Evolutionary conservation across 2,329 filamentous ascomycete genomes (phyloP).

Genomic region (Stachybotrys chartarum): DNA sequence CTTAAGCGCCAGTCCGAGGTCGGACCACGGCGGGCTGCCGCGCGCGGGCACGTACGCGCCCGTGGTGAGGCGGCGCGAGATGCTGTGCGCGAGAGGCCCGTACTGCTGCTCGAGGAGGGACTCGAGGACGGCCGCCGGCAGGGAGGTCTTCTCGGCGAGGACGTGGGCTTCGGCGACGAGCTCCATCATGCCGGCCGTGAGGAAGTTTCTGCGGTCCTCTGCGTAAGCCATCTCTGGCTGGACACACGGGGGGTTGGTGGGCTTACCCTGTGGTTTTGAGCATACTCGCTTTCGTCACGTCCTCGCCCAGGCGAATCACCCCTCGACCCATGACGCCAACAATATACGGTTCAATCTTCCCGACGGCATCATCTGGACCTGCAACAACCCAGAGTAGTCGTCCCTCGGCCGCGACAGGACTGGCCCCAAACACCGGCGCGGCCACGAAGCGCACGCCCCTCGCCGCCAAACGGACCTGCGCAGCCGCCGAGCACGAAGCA

Average conservation of each 20-base stretch:
- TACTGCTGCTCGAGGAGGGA: conserved; percentile 33
- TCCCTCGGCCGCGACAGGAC: conserved; percentile 37
- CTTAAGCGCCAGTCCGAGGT: conserved; percentile 42
- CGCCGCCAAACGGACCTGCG: conserved; percentile 17
- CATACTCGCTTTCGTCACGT: conserved; percentile 34
- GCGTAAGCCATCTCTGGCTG: too few species aligned
- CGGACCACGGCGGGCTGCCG: conserved; percentile 35
- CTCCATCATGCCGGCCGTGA: conserved; percentile 42
- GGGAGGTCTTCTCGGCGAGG: conserved; percentile 36
- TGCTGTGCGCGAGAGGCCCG: conserved; percentile 26
- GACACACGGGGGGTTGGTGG: neutral
- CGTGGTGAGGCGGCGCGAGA: conserved; percentile 28
- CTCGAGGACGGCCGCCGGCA: conserved; percentile 31
- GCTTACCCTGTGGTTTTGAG: conserved; percentile 39
- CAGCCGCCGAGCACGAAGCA: conserved; percentile 29
- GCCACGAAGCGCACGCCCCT: conserved; percentile 31
- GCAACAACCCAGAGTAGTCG: conserved; percentile 39
- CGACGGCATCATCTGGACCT: conserved; percentile 27
- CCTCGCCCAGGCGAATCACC: conserved; percentile 33
- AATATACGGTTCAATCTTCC: conserved; percentile 28
- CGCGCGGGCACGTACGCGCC: conserved; percentile 28
- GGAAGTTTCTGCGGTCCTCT: conserved; percentile 30
- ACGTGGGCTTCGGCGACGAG: conserved; percentile 41
- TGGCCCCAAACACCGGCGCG: conserved; percentile 43
- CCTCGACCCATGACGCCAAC: conserved; percentile 32